Percentiles rank a stretch among this genome's conserved stretches.
Evolutionary conservation across 2,329 filamentous ascomycete genomes (phyloP).

Genomic region (Thermothelomyces thermophilus): DNA sequence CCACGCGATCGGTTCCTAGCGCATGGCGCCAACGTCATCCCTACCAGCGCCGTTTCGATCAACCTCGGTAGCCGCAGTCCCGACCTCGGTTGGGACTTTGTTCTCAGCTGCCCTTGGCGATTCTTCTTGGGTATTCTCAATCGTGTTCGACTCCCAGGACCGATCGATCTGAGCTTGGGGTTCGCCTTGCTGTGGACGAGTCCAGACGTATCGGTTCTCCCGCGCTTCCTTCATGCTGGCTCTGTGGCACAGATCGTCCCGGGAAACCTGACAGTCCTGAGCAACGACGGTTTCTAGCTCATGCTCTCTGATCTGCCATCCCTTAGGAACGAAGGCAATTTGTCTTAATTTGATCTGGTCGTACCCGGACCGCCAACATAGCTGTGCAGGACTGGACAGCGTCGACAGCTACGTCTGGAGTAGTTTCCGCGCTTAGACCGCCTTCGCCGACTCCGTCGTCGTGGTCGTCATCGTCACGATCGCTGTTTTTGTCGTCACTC

Average conservation of each 20-base stretch:
- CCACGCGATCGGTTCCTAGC: neutral
- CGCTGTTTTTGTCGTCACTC: neutral
- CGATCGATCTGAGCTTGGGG: neutral
- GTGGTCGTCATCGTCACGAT: neutral
- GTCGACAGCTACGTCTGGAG: neutral
- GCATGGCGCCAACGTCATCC: neutral
- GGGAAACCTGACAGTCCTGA: neutral
- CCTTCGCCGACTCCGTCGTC: too few relatives aligned
- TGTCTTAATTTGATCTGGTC: neutral
- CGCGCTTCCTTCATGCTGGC: neutral
- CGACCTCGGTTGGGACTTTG: conserved; percentile 7
- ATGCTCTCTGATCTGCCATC: neutral
- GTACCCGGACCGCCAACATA: neutral
- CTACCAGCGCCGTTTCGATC: neutral
- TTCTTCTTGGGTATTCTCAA: neutral
- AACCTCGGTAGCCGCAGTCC: conserved; percentile 4
- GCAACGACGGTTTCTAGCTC: neutral
- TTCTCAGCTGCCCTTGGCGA: conserved; percentile 1
- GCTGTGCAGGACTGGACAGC: neutral
- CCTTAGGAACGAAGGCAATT: neutral
- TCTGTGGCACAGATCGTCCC: neutral
- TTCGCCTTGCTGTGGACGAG: neutral
- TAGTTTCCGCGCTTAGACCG: too few relatives aligned
- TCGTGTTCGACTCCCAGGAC: neutral
- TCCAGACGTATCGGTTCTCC: neutral